Conservation (phyloP, 192 early-diverging fungal species). For the Rhizoclosmatium globosum region DNA sequence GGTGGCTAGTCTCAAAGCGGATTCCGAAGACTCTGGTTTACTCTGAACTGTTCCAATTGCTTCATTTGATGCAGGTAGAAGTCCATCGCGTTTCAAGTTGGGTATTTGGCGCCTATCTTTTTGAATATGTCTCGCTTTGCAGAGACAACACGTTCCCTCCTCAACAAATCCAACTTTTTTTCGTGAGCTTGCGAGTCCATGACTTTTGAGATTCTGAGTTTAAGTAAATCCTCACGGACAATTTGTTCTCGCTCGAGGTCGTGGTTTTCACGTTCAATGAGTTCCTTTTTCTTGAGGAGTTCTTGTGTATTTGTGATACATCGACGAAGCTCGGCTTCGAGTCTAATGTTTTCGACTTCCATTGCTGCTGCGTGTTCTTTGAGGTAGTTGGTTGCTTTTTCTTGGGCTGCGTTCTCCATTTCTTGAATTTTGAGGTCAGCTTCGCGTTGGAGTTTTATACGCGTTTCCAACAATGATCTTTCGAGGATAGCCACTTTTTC, state of each 20-base stretch:
- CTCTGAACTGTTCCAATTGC: neutral
- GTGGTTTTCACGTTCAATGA: constrained; percentile 49
- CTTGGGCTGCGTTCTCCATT: constrained; percentile 64
- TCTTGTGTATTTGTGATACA: constrained; percentile 47
- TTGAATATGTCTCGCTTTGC: constrained; percentile 21
- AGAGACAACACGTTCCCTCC: neutral
- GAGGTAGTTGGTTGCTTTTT: constrained; percentile 61
- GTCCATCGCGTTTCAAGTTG: constrained; percentile 14
- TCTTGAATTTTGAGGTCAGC: constrained; percentile 55
- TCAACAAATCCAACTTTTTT: neutral
- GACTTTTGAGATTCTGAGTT: constrained; percentile 45
- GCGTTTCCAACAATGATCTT: constrained; percentile 51
- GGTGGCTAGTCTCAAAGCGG: neutral
- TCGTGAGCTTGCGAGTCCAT: constrained; percentile 35
- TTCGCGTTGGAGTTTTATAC: constrained; percentile 62
- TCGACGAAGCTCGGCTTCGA: constrained; percentile 47
- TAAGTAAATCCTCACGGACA: constrained; percentile 51
- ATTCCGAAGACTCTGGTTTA: neutral
- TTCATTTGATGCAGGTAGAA: neutral
- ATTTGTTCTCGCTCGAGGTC: constrained; percentile 47
- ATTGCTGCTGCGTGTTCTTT: constrained; percentile 50
- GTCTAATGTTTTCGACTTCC: constrained; percentile 51
- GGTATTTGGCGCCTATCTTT: constrained; percentile 18
- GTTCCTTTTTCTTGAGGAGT: constrained; percentile 45
- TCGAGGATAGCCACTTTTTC: constrained; percentile 47